Evolutionary conservation across 139 green algal genomes (phyloP).

Genomic region (Coelastrella sp.): DNA sequence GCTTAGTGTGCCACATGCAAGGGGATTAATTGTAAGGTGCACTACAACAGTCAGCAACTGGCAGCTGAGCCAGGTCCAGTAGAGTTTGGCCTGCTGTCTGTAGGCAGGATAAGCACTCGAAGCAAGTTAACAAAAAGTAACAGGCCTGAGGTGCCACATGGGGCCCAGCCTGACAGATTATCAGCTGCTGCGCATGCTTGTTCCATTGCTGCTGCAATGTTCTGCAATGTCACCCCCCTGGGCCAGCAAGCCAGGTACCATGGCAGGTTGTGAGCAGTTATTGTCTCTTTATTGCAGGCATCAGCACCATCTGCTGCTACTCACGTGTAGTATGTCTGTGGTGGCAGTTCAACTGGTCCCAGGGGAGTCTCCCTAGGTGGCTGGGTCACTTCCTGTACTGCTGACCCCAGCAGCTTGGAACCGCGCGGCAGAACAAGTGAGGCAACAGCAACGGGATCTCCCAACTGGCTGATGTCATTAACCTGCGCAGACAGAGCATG

Average conservation of each 20-base stretch:
- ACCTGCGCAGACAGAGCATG: slow-evolving; percentile 29
- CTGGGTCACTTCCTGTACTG: background rate
- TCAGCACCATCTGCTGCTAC: background rate
- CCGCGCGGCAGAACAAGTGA: slow-evolving; percentile 52
- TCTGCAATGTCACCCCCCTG: background rate
- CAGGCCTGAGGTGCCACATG: too few species aligned
- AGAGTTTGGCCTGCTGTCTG: too few species aligned
- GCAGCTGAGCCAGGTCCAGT: background rate
- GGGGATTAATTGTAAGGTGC: background rate
- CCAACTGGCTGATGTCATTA: slow-evolving; percentile 47
- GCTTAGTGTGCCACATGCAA: background rate
- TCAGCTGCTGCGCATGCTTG: too few species aligned
- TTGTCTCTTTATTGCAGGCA: background rate
- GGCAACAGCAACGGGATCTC: slow-evolving; percentile 40
- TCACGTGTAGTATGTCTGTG: slow-evolving; percentile 46
- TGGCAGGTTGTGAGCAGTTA: background rate
- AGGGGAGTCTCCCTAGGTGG: slow-evolving; percentile 36
- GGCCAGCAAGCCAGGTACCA: background rate
- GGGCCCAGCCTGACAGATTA: too few species aligned
- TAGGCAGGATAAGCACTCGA: too few species aligned
- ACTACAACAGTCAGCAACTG: background rate
- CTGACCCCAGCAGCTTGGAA: slow-evolving; percentile 39
- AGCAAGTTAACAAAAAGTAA: too few species aligned
- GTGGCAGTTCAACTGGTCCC: slow-evolving; percentile 38
- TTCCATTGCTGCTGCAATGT: background rate